A percentile compares a stretch with the other conserved stretches of the same genome.
Conservation (phyloP, 2,329 filamentous ascomycete species). For the Tetracladium maxilliforme region DNA sequence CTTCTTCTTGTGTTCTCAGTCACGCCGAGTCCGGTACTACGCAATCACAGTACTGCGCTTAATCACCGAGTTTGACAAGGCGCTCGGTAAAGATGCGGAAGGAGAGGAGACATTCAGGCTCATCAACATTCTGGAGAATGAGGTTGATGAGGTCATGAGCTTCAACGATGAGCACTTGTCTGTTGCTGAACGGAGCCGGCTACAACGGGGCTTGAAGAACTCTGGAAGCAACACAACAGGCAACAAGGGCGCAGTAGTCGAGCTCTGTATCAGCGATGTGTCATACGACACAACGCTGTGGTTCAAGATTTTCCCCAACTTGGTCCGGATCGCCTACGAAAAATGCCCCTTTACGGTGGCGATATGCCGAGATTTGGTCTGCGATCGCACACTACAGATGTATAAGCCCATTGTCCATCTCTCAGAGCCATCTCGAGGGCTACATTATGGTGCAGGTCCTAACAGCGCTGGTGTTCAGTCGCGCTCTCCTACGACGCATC, state of each 20-base stretch:
- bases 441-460: slow-evolving; percentile 46
- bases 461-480: slow-evolving; percentile 14
- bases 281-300: slow-evolving; percentile 90
- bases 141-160: slow-evolving; percentile 77
- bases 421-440: slow-evolving; percentile 56
- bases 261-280: slow-evolving; percentile 88
- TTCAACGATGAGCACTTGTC: slow-evolving; percentile 86
- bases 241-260: slow-evolving; percentile 82
- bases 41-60: slow-evolving; percentile 85
- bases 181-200: slow-evolving; percentile 78
- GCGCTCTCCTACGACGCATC: slow-evolving; percentile 54
- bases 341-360: slow-evolving; percentile 85
- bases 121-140: slow-evolving; percentile 83
- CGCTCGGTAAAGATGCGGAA: slow-evolving; percentile 65
- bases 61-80: slow-evolving; percentile 85
- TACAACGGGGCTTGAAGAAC: slow-evolving; percentile 81
- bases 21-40: slow-evolving; percentile 73
- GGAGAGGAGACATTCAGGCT: slow-evolving; percentile 53
- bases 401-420: slow-evolving; percentile 70
- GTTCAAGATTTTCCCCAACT: slow-evolving; percentile 96
- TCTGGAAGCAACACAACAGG: no score
- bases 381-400: slow-evolving; percentile 85
- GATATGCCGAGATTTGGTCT: slow-evolving; percentile 81
- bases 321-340: slow-evolving; percentile 81
- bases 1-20: slow-evolving; percentile 96